phyloP scores from a whole-genome alignment of 1,139 yeast species.

The Kodamaea suecica region DNA sequence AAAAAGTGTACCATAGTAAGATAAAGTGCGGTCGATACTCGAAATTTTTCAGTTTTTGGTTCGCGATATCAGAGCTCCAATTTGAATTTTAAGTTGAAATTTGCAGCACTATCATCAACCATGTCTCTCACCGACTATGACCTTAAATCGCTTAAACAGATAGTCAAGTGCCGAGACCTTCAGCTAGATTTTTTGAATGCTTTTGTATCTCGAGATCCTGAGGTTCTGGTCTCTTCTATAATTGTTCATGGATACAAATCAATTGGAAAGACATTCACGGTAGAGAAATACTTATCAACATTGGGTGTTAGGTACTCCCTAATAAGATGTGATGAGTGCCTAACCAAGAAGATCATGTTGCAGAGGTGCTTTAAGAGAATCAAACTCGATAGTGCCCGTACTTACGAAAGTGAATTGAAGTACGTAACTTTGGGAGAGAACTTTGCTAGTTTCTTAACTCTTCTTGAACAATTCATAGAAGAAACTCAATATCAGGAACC shows the following conservation, averaged over 20 bases:
- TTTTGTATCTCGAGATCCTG: slow-evolving; percentile 22
- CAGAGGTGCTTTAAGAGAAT: slow-evolving; percentile 35
- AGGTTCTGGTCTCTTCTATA: slow-evolving; percentile 26
- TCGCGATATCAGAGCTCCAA: too few species aligned
- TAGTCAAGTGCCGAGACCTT: slow-evolving; percentile 19
- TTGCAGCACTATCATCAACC: neutral
- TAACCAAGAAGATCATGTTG: slow-evolving; percentile 37
- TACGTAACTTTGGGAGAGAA: slow-evolving; percentile 35
- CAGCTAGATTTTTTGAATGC: slow-evolving; percentile 31
- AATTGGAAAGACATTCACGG: slow-evolving; percentile 37
- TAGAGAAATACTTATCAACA: slow-evolving; percentile 24
- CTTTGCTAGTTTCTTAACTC: slow-evolving; percentile 44
- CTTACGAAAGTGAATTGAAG: slow-evolving; percentile 7
- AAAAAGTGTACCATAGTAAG: too few species aligned
- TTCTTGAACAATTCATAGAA: slow-evolving; percentile 37
- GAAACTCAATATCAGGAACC: slow-evolving; percentile 30
- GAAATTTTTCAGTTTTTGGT: too few species aligned
- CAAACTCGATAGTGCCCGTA: slow-evolving; percentile 27
- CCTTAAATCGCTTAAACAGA: slow-evolving; percentile 7
- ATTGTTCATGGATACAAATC: slow-evolving; percentile 43
- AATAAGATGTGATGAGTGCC: slow-evolving; percentile 39
- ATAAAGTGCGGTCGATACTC: too few species aligned
- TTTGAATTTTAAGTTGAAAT: too few species aligned
- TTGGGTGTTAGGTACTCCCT: slow-evolving; percentile 25
- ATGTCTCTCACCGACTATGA: slow-evolving; percentile 5